phyloP scores from a whole-genome alignment of 352 stramenopile genomes.

The Phytophthora rubi region DNA sequence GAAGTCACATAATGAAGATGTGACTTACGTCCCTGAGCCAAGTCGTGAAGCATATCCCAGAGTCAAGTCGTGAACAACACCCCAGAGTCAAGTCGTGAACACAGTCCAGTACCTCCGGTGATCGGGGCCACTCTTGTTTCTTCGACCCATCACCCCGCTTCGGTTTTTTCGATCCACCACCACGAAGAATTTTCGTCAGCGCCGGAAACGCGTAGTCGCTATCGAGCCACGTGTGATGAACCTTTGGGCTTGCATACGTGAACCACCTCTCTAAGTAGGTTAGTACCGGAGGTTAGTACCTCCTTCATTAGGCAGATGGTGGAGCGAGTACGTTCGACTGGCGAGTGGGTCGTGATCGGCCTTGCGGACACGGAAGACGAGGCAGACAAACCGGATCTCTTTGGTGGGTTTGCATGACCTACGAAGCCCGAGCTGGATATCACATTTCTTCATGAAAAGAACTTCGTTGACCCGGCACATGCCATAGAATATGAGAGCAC shows the following conservation, averaged over 20 bases:
- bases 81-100: no score
- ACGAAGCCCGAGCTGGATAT: slow-evolving; percentile 13
- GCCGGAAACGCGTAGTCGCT: slow-evolving; percentile 8
- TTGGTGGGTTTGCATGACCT: background rate
- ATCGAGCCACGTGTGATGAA: background rate
- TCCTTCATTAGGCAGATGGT: slow-evolving; percentile 5
- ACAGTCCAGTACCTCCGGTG: no score
- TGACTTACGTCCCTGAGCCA: no score
- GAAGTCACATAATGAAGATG: no score
- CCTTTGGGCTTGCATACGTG: background rate
- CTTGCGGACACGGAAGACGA: slow-evolving; percentile 16
- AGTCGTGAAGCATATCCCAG: no score
- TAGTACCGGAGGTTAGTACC: background rate
- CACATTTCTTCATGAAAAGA: slow-evolving; percentile 5
- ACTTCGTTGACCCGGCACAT: slow-evolving; percentile 20
- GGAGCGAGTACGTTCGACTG: slow-evolving; percentile 6
- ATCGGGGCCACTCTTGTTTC: background rate
- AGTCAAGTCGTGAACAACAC: no score
- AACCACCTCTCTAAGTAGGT: slow-evolving; percentile 11
- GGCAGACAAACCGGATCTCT: slow-evolving; percentile 10
- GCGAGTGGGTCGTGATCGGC: slow-evolving; percentile 12
- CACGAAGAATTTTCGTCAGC: slow-evolving; percentile 3
- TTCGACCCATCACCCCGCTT: background rate
- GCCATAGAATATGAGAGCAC: slow-evolving; percentile 25
- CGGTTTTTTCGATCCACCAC: background rate